phyloP scores from a whole-genome alignment of 2,329 filamentous ascomycete genomes.

The Phialophora macrospora region DNA sequence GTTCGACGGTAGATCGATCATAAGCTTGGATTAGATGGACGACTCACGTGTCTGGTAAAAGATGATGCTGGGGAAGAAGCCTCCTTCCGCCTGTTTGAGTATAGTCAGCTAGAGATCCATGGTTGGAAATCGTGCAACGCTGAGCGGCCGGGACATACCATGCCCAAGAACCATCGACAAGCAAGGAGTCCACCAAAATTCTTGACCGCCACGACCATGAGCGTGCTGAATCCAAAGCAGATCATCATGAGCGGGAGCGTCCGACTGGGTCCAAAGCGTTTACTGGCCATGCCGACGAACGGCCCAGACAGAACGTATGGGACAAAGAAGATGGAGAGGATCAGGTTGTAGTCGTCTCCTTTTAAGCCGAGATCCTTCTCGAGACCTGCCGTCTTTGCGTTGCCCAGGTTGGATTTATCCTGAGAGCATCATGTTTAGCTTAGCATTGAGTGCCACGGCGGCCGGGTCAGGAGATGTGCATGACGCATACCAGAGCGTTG shows the following conservation, averaged over 20 bases:
- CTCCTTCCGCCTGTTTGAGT: slow-evolving; percentile 17
- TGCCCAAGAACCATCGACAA: slow-evolving; percentile 71
- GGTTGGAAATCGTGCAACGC: background rate
- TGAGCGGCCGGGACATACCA: slow-evolving; percentile 59
- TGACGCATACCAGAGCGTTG: slow-evolving; percentile 40
- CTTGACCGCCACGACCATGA: slow-evolving; percentile 53
- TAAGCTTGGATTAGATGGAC: background rate
- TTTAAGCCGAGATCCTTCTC: slow-evolving; percentile 61
- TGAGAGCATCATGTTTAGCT: background rate
- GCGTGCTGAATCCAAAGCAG: slow-evolving; percentile 67
- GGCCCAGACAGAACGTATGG: slow-evolving; percentile 74
- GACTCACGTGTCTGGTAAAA: slow-evolving; percentile 47
- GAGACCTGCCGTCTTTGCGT: slow-evolving; percentile 62
- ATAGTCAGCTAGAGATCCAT: background rate
- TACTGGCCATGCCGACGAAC: slow-evolving; percentile 68
- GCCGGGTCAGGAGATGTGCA: background rate
- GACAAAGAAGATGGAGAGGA: slow-evolving; percentile 74
- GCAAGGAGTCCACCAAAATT: slow-evolving; percentile 68
- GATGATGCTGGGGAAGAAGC: slow-evolving; percentile 28
- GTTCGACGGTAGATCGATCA: background rate
- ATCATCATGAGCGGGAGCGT: slow-evolving; percentile 72
- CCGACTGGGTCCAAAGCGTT: slow-evolving; percentile 67
- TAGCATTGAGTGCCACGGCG: background rate
- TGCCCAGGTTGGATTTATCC: slow-evolving; percentile 60
- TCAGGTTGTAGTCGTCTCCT: slow-evolving; percentile 69